Evolutionary conservation across 2,329 filamentous ascomycete genomes (phyloP), one percentile per base, ranked within the genome.

Genomic region (Talaromyces sp.): DNA sequence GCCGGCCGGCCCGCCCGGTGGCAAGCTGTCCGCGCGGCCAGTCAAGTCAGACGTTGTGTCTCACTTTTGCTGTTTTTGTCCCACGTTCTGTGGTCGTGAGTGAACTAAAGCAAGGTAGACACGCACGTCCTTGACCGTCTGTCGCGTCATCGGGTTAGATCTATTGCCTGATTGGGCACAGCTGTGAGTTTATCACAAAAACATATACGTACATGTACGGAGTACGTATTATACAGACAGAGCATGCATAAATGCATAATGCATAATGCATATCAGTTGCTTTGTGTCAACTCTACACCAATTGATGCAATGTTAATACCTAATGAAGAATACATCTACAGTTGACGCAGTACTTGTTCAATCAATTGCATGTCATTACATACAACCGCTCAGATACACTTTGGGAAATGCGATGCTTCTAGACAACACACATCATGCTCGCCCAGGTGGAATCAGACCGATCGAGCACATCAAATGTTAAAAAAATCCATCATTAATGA

Each of bases 361-460:
- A 27, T 53, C 32, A 69, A 72, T 69, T 67, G 67, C 70, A 68
- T 73, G 69, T 27, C 70, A 68, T 66, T 67, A 67, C 71, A 68
- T 68, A 69, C 70, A 68, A 72, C 66, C 68, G 67, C 38, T 73
- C 69, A 71, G 66, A 68, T 73, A 72, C 68, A 72, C 66, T 65
- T 66, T 68, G 68, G 66, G 67, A 63, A 68, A 65, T 65, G 65
- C 65, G 66, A 70, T 65, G 66, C 66, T 64, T 64, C 67, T 67
- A 66, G 69, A 68, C 66, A 69, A 69, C 67, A 66, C 63, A 70
- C 62, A 66, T 67, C 65, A 66, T 67, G 67, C 67, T 67, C 66
- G 63, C 63, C 60, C 64, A 64, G 64, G 60, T 60, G 61, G 66
- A 67, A 67, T 57, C 50, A 38, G 63, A 62, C 64, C 64, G 67